Evolutionary conservation across 441 rosid species (phyloP), one percentile per base, ranked within the genome.

Genomic region (Erodium moschatum): DNA sequence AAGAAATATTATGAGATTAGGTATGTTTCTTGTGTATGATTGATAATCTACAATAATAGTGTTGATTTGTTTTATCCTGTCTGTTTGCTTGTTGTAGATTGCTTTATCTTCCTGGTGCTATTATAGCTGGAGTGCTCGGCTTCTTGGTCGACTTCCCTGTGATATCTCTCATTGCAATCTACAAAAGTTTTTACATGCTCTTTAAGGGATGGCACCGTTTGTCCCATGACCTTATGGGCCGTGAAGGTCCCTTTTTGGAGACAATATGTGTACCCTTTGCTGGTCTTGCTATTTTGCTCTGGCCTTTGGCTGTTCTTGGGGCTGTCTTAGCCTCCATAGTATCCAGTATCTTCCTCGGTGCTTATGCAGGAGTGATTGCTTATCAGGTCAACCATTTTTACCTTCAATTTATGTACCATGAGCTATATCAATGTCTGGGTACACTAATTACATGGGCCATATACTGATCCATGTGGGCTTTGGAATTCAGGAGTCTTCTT

Each of bases 241-340:
- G 78, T 11, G 78, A 75, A 48, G 78, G 78, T 9, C 78, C 78
- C 38, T 75, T 75, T 74, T 64, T 75, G 66, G 78, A 70, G 67
- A 75, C 78, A 20, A 67, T 75, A 33, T 75, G 78, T 63, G 78
- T 75, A 24, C 78, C 78, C 38, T 70, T 75, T 60, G 78, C 78
- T 0, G 78, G 78, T 50, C 78, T 75, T 29, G 74, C 78, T 27
- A 70, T 75, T 64, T 60, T 75, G 33, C 71, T 75, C 52, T 75
- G 78, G 78, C 78, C 78, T n/a, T n/a, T 75, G 66, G 78, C 78
- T 24, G 74, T 75, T 20, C 68, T 66, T 1, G 74, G 78, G 33
- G 78, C 74, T 18, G 66, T 75, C 18, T 63, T 75, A 62, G 78
- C 58, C 64, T 75, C 78, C 66, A 62, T 70, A 0, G 69, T 75